Evolutionary conservation across 2,329 filamentous ascomycete species (phyloP).

Genomic region (Epichloe brachyelytri): DNA sequence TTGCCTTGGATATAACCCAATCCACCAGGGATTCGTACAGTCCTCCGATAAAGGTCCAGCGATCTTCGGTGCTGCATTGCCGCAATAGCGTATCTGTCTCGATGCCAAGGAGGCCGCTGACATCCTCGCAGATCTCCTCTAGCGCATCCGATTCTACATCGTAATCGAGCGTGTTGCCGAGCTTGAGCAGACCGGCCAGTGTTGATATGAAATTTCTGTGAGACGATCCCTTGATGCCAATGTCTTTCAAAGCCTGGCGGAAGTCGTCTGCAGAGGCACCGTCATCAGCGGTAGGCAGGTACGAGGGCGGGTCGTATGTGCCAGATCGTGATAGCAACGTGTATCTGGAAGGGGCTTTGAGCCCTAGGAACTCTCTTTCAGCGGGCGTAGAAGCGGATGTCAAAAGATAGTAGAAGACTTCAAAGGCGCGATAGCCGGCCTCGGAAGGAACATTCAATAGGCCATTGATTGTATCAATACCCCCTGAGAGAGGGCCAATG

Average conservation of each 20-base stretch:
- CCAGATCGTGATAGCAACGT: constrained; percentile 67
- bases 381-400: constrained; percentile 81
- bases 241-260: constrained; percentile 69
- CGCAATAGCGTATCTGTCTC: constrained; percentile 70
- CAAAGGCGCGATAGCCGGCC: constrained; percentile 78
- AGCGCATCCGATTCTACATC: constrained; percentile 72
- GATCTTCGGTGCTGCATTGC: constrained; percentile 74
- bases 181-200: constrained; percentile 74
- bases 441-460: constrained; percentile 70
- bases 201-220: constrained; percentile 76
- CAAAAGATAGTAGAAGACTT: constrained; percentile 94
- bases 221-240: constrained; percentile 81
- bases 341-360: constrained; percentile 68
- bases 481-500: constrained; percentile 69
- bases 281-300: constrained; percentile 86
- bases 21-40: constrained; percentile 92
- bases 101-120: constrained; percentile 71
- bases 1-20: constrained; percentile 84
- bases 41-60: constrained; percentile 68
- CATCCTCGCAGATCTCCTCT: constrained; percentile 81
- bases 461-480: constrained; percentile 72
- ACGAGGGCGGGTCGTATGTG: constrained; percentile 76
- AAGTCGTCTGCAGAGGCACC: constrained; percentile 89
- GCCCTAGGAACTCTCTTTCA: constrained; percentile 75
- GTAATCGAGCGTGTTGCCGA: constrained; percentile 83